Percentiles rank a stretch among this genome's conserved stretches.
These are phyloP conservation scores for Starmera stellimalicola DNA, from an alignment of 1,139 yeast genomes.

Conservation along the genomic window DNA sequence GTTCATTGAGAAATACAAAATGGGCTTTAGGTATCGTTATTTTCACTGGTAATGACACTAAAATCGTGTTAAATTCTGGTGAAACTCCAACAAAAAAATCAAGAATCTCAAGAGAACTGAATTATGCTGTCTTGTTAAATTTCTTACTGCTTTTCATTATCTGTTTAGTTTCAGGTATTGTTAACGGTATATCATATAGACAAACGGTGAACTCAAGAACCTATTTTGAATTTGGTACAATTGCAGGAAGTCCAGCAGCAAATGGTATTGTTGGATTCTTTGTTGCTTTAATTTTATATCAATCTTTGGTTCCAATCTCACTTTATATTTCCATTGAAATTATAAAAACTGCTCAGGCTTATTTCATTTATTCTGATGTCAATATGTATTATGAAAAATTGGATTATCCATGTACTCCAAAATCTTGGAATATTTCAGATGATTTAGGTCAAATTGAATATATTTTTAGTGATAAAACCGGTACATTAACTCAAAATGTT, in stretches of 20 bases:
- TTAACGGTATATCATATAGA: conserved; percentile 71
- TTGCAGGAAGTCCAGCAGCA: conserved; percentile 51
- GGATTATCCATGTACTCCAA: conserved; percentile 94
- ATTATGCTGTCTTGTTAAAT: conserved; percentile 71
- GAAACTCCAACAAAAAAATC: conserved; percentile 85
- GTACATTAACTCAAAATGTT: conserved; percentile 90
- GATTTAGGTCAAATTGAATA: conserved; percentile 96
- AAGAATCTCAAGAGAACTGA: conserved; percentile 74
- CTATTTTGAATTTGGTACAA: conserved; percentile 63
- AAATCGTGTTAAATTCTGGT: conserved; percentile 90
- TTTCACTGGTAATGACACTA: conserved; percentile 86
- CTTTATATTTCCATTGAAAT: conserved; percentile 91
- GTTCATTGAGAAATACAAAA: conserved; percentile 82
- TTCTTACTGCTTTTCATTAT: conserved; percentile 64
- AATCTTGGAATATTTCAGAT: conserved; percentile 95
- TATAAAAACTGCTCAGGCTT: conserved; percentile 90
- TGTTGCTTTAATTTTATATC: conserved; percentile 83
- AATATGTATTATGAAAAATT: conserved; percentile 77
- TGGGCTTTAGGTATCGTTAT: conserved; percentile 89
- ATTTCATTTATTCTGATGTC: conserved; percentile 80
- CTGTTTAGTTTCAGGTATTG: conserved; percentile 74
- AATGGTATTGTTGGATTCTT: conserved; percentile 83
- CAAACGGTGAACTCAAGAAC: conserved; percentile 44
- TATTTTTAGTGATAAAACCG: conserved; percentile 93
- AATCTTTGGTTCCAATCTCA: conserved; percentile 89